Percentiles rank a stretch among this genome's conserved stretches.
phyloP scores from a whole-genome alignment of 768 basidiomycete species.

The Rhodosporidiobolus odoratus region DNA sequence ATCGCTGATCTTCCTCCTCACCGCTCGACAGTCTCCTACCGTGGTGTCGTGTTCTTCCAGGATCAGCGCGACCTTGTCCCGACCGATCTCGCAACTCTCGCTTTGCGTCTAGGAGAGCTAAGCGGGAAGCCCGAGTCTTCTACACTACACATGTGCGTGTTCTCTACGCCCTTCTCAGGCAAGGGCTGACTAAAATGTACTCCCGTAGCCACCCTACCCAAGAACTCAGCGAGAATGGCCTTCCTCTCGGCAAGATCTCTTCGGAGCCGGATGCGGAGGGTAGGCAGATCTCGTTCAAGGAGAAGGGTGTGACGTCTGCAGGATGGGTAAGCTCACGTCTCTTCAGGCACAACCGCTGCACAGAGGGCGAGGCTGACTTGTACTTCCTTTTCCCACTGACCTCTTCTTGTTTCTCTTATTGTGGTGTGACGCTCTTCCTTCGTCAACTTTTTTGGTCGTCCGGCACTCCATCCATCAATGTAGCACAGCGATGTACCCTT shows the following conservation, averaged over 20 bases:
- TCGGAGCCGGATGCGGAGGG: slow-evolving; percentile 30
- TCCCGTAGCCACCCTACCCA: slow-evolving; percentile 41
- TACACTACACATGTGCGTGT: slow-evolving; percentile 41
- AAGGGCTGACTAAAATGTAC: not conserved
- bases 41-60: slow-evolving; percentile 48
- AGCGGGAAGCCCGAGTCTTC: slow-evolving; percentile 44
- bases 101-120: slow-evolving; percentile 40
- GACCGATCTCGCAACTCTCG: slow-evolving; percentile 43
- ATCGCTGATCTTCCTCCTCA: too few relatives aligned
- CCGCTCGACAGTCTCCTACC: slow-evolving; percentile 41
- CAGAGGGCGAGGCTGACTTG: too few relatives aligned
- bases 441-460: not conserved
- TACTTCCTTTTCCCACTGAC: not conserved
- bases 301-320: slow-evolving; percentile 28
- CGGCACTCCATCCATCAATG: not conserved
- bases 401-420: not conserved
- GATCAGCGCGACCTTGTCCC: slow-evolving; percentile 43
- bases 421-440: too few relatives aligned
- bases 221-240: slow-evolving; percentile 43
- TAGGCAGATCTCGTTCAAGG: slow-evolving; percentile 40
- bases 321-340: slow-evolving; percentile 22
- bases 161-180: not conserved
- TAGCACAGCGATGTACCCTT: slow-evolving; percentile 43
- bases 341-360: not conserved
- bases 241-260: slow-evolving; percentile 45